phyloP scores from a whole-genome alignment of 441 rosid species.

The Aleurites moluccanus region DNA sequence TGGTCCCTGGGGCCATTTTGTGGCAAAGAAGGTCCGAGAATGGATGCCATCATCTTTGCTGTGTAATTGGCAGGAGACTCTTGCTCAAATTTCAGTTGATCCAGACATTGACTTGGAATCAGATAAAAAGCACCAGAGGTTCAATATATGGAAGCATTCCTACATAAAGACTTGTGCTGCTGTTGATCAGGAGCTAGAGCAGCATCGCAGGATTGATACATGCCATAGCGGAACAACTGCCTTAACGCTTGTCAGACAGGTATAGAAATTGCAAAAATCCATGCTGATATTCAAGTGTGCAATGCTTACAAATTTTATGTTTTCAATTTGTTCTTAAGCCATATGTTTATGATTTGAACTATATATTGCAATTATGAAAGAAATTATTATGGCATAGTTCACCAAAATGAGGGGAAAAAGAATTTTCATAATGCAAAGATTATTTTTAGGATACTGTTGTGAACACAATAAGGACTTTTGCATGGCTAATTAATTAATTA shows the following conservation, averaged over 20 bases:
- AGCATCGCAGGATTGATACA: slow-evolving; percentile 62
- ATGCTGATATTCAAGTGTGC: not conserved
- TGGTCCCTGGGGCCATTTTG: slow-evolving; percentile 95
- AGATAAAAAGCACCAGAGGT: slow-evolving; percentile 49
- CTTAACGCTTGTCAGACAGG: slow-evolving; percentile 82
- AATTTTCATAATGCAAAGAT: not conserved
- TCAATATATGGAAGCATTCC: slow-evolving; percentile 74
- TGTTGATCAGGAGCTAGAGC: slow-evolving; percentile 71
- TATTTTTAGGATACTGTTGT: not conserved
- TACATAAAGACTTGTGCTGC: slow-evolving; percentile 71
- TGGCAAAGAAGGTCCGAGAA: slow-evolving; percentile 78
- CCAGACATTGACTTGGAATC: slow-evolving; percentile 51
- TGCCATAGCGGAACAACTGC: slow-evolving; percentile 87
- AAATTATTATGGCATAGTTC: not conserved
- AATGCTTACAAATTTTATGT: not conserved
- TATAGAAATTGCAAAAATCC: slow-evolving; percentile 20
- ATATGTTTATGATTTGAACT: not conserved
- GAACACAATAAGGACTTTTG: not conserved
- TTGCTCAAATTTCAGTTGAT: slow-evolving; percentile 49
- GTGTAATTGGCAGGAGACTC: slow-evolving; percentile 79
- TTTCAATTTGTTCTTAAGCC: not conserved
- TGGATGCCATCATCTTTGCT: slow-evolving; percentile 67
- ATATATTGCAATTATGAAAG: not conserved
- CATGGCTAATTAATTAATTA: not conserved
- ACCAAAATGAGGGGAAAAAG: not conserved